phyloP scores from a whole-genome alignment of 495 filamentous ascomycete genomes.

The Pseudevernia furfuracea region DNA sequence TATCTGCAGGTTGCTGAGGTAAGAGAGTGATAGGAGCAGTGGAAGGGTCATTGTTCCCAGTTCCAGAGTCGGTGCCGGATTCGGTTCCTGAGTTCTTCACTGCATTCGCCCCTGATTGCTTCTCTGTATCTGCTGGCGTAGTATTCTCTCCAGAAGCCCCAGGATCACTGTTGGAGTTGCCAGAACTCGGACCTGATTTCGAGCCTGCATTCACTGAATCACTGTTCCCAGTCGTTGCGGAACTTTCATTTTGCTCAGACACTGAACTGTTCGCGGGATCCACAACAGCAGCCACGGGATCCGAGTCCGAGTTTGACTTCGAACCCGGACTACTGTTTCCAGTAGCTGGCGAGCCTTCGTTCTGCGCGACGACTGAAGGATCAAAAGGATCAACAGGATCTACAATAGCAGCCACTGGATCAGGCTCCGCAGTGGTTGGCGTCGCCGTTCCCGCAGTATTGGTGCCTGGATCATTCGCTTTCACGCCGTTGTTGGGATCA shows the following conservation, averaged over 20 bases:
- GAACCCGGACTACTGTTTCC: neutral
- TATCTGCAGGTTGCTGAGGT: constrained; percentile 1
- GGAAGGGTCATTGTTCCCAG: neutral
- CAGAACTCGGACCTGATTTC: neutral
- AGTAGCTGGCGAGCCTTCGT: neutral
- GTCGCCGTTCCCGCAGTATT: neutral
- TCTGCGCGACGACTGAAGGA: neutral
- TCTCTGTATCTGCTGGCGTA: neutral
- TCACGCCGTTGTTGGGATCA: neutral
- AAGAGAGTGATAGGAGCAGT: constrained; percentile 7
- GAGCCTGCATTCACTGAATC: neutral
- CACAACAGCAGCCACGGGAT: neutral
- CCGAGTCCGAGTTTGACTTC: neutral
- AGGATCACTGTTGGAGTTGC: neutral
- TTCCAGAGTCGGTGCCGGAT: neutral
- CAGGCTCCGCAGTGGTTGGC: neutral
- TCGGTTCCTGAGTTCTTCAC: neutral
- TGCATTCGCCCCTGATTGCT: neutral
- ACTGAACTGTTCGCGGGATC: too few species aligned
- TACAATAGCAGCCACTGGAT: neutral
- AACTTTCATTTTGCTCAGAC: too few species aligned
- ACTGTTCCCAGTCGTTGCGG: too few species aligned
- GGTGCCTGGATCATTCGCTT: neutral
- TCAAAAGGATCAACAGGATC: constrained; percentile 2
- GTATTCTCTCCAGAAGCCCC: neutral